A percentile compares a stretch with the other conserved stretches of the same genome.
Conservation (phyloP, 2,329 filamentous ascomycete species). For the Aspergillus pseudotamarii region DNA sequence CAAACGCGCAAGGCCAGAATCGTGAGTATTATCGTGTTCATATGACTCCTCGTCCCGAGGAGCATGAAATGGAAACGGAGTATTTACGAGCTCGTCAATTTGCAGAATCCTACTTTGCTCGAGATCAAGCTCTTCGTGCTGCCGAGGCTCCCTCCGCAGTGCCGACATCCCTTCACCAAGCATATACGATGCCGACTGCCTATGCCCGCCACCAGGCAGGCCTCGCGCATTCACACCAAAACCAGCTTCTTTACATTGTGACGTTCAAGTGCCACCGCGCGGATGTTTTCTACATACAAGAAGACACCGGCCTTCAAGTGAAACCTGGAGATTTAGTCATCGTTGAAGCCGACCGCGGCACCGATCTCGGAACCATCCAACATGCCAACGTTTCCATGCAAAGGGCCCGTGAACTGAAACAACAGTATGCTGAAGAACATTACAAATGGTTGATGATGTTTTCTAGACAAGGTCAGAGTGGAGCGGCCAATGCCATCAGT, state of each 20-base stretch:
- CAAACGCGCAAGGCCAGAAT: constrained; percentile 42
- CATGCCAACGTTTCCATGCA: constrained; percentile 86
- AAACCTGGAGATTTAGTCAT: constrained; percentile 94
- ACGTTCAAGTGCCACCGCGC: constrained; percentile 95
- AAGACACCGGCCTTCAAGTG: constrained; percentile 88
- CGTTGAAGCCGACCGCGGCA: constrained; percentile 94
- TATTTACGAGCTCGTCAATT: constrained; percentile 44
- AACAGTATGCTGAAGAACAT: constrained; percentile 90
- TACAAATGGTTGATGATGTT: constrained; percentile 99
- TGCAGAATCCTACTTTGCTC: constrained; percentile 49
- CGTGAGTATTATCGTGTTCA: constrained; percentile 46
- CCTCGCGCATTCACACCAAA: constrained; percentile 41
- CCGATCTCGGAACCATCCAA: constrained; percentile 90
- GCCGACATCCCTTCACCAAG: constrained; percentile 41
- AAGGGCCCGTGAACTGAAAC: constrained; percentile 83
- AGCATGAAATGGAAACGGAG: constrained; percentile 36
- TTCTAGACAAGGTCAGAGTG: constrained; percentile 69
- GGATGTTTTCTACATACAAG: constrained; percentile 96
- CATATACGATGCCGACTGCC: constrained; percentile 41
- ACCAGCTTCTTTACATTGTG: constrained; percentile 69
- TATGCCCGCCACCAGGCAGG: constrained; percentile 43
- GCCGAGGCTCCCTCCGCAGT: constrained; percentile 38
- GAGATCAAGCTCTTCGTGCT: constrained; percentile 39
- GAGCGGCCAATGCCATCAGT: constrained; percentile 44
- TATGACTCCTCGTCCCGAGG: constrained; percentile 34